Base-by-base conservation (phyloP, 129 eudicot genomes). In the Ambrosia artemisiifolia region DNA sequence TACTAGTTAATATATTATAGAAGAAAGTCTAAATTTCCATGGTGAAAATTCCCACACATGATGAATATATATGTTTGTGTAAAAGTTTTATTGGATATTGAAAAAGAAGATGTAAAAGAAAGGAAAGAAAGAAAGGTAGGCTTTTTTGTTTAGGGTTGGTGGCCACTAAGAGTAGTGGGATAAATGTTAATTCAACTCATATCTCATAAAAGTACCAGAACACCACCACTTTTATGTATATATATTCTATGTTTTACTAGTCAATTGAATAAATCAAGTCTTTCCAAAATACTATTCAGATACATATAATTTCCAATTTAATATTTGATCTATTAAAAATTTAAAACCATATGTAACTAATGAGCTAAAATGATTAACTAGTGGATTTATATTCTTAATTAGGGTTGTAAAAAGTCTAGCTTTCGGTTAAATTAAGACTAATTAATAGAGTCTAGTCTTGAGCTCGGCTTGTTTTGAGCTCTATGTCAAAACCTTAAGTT, bases 111-210 rank as follows among this genome's bases (percentile, higher is more conserved):
- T 42, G 79, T 74, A 18, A 51, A 51, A 43, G 63, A 51, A 51
- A 43, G 63, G 63, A 64, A 64, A 38, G 63, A 73, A 63, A 51
- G 53, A 74, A 30, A 42, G 67, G 68, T 50, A 11, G 63, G 77
- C 36, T 73, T 63, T 73, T 63, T 73, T n/a, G 42, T 34, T 62
- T 73, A 42, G 65, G 70, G 71, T 74, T 74, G 79, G 79, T 74
- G 79, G 71, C 79, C 72, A 74, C 79, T 74, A 64, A 38, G 51
- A 74, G 54, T 65, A 65, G 79, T 74, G 79, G 79, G 79, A 53
- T 74, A 20, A 74, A 74, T 65, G 50, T 63, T 64, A 64, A 56
- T 34, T 65, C 79, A 74, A 65, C 79, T 74, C 65, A 46, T 35
- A 49, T 74, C 42, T 63, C 43, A 64, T 36, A 32, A 60, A 43